Evolutionary conservation across 179 eudicot species (phyloP), one percentile per base, ranked within the genome.

Genomic region (Silene coronaria): DNA sequence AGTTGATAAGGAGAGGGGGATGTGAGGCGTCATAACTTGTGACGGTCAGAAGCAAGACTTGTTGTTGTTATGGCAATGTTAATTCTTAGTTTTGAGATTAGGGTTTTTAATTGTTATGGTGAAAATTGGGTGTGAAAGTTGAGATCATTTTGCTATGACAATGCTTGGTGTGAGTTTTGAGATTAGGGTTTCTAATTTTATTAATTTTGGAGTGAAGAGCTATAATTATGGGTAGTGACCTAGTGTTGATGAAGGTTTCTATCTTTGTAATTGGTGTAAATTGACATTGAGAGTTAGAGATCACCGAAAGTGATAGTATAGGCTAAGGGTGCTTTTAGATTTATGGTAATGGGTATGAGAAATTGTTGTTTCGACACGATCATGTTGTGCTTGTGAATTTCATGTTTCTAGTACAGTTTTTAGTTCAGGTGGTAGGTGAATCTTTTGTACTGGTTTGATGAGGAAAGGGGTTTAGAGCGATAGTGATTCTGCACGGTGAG

Each of bases 141-240:
- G 13, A 11, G 13, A 42, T 42, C 48, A n/a, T 42, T 42, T 42
- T 42, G 48, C 3, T 42, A 42, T 42, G 48, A 2, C 48, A 1
- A 51, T 16, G 57, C 3, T 51, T 51, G n/a, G 0, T 16, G 19
- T 53, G 11, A 53, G 11, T 53, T 53, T 59, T 67, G 16, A 23
- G 13, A 60, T 60, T 13, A 72, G 77, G 77, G 59, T 46, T 65
- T 65, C 22, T 27, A 10, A 19, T 75, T 66, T 5, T 38, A 5
- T 72, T 19, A 57, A 27, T 57, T 51, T 76, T 73, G 75, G 32
- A 67, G 79, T 73, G 48, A 23, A 66, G 71, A 71, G 65, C 26
- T 28, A 9, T 8, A 48, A 38, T 58, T 3, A 71, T 76, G 76
- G 74, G 73, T 0, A 24, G 3, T 71, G n/a, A n/a, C n/a, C n/a